Percentiles rank a stretch among this genome's conserved stretches.
These are phyloP conservation scores for Polyplosphaeria fusca DNA, from an alignment of 495 filamentous ascomycete genomes.

Conservation along the genomic window DNA sequence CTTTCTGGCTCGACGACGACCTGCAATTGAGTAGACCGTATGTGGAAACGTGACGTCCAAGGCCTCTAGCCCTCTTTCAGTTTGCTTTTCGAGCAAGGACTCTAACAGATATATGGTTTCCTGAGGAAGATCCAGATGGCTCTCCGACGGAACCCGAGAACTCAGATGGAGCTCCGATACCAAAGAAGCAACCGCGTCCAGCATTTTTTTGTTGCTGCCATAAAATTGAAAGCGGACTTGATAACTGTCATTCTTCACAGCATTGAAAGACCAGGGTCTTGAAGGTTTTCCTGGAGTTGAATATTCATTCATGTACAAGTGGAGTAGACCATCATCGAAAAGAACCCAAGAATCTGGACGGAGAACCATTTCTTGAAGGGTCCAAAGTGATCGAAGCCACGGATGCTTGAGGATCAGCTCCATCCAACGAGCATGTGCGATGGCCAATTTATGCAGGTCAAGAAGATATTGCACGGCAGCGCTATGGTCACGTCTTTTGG, in stretches of 20 bases:
- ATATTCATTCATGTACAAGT: neutral
- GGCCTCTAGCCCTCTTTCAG: neutral
- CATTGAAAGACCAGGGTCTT: neutral
- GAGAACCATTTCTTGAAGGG: neutral
- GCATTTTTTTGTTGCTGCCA: neutral
- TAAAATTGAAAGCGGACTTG: neutral
- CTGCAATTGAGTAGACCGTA: neutral
- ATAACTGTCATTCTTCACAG: neutral
- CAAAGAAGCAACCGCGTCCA: neutral
- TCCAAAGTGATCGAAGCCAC: neutral
- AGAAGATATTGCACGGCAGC: neutral
- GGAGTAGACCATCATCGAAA: neutral
- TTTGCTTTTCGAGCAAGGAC: neutral
- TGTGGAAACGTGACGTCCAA: neutral
- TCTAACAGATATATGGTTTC: neutral
- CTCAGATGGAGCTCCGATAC: neutral
- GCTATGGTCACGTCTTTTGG: neutral
- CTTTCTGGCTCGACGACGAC: neutral
- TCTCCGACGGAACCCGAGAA: neutral
- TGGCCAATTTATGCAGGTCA: neutral
- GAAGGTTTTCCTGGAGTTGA: neutral
- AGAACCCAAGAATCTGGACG: neutral
- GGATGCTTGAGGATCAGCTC: neutral
- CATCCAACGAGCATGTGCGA: neutral
- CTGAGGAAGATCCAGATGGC: neutral